Percentiles rank a stretch among this genome's conserved stretches.
Conservation (phyloP, 768 basidiomycete genomes). For the Bullera alba region DNA sequence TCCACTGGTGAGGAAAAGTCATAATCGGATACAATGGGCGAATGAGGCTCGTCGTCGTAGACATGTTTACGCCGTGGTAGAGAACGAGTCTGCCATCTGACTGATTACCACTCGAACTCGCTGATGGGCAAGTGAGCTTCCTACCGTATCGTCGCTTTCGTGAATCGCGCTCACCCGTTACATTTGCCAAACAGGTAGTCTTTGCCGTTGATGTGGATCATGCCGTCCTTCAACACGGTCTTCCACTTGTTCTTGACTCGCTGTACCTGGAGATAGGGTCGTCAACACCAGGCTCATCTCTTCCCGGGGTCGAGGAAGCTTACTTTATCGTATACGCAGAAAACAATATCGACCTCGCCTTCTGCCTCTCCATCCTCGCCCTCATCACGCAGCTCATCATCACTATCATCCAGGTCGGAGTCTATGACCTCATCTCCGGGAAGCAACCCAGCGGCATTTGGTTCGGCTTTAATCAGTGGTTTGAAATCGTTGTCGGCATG, state of each 20-base stretch:
- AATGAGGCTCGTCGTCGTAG: no score
- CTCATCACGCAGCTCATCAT: constrained; percentile 71
- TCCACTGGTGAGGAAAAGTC: no score
- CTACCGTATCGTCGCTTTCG: neutral
- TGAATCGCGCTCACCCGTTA: constrained; percentile 66
- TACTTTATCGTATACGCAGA: constrained; percentile 98
- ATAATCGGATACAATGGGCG: no score
- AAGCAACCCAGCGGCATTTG: constrained; percentile 45
- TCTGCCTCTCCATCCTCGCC: constrained; percentile 56
- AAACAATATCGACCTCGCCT: constrained; percentile 84
- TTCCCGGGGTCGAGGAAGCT: constrained; percentile 12
- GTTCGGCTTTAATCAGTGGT: constrained; percentile 19
- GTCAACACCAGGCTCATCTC: neutral
- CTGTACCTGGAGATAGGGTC: constrained; percentile 60
- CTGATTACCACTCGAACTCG: constrained; percentile 19
- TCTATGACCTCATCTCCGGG: constrained; percentile 73
- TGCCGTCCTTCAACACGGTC: constrained; percentile 91
- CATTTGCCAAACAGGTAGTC: constrained; percentile 97
- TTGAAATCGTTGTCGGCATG: constrained; percentile 4
- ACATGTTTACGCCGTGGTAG: no score
- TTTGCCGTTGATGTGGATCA: constrained; percentile 93
- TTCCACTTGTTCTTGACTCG: constrained; percentile 99
- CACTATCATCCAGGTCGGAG: constrained; percentile 89
- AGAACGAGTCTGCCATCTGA: no score
- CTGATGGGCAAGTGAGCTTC: neutral